Conservation (phyloP, 2,329 filamentous ascomycete genomes). For the Dactylellina cionopaga region DNA sequence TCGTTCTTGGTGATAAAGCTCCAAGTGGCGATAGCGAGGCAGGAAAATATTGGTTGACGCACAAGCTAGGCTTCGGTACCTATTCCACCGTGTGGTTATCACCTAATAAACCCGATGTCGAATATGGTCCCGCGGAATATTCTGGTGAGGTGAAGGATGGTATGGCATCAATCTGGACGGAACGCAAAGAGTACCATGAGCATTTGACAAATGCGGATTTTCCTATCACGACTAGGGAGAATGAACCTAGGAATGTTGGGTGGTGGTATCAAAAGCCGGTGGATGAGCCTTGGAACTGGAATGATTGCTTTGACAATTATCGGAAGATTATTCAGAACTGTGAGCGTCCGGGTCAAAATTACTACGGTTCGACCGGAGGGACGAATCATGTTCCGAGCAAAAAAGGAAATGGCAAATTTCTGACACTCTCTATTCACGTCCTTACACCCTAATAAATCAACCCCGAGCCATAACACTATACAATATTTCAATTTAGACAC, state of each 20-base stretch:
- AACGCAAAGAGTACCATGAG: neutral
- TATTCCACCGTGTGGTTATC: neutral
- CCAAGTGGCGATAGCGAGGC: neutral
- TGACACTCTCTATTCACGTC: neutral
- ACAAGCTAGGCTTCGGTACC: too few species aligned
- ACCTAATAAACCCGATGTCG: neutral
- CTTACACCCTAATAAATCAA: too few species aligned
- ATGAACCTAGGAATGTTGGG: neutral
- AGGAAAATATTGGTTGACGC: too few species aligned
- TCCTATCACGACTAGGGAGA: neutral
- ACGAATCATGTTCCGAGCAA: neutral
- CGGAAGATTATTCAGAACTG: neutral
- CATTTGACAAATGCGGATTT: neutral
- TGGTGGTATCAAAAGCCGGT: neutral
- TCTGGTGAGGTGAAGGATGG: neutral
- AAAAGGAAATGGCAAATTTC: neutral
- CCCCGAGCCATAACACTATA: too few species aligned
- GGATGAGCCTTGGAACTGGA: neutral
- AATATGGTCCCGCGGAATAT: neutral
- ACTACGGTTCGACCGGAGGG: neutral
- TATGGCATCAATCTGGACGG: neutral
- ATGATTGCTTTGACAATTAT: neutral
- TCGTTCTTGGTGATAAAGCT: too few species aligned
- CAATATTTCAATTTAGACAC: too few species aligned
- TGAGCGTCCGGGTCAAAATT: neutral